Conservation (phyloP, 2,329 filamentous ascomycete genomes). For the Nannizzia gypsea region DNA sequence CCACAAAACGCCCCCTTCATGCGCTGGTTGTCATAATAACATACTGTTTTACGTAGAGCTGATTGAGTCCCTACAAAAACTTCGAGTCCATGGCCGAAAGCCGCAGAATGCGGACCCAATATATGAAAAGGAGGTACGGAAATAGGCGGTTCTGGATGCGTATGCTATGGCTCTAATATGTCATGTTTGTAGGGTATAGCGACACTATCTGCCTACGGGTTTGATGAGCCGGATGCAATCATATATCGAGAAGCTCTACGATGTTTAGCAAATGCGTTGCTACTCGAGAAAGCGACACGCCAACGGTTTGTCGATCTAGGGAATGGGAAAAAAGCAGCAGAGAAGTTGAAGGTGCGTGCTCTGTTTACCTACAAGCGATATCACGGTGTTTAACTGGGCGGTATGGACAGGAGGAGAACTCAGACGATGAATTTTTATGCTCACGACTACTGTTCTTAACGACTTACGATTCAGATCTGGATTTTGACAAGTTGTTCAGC, state of each 20-base stretch:
- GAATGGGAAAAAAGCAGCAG: slow-evolving; percentile 55
- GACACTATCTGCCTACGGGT: slow-evolving; percentile 60
- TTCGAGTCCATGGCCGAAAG: slow-evolving; percentile 70
- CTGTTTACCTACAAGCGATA: too few species aligned
- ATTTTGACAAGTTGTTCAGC: slow-evolving; percentile 54
- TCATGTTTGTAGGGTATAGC: slow-evolving; percentile 52
- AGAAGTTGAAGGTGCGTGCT: slow-evolving; percentile 47
- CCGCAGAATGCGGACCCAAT: slow-evolving; percentile 64
- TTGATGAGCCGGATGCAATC: slow-evolving; percentile 51
- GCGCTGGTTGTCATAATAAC: slow-evolving; percentile 4
- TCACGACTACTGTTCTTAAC: slow-evolving; percentile 69
- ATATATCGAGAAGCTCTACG: slow-evolving; percentile 65
- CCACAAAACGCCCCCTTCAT: neutral
- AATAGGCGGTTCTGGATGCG: neutral
- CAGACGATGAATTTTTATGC: slow-evolving; percentile 75
- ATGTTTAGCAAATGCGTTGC: slow-evolving; percentile 73
- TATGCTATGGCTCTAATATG: slow-evolving; percentile 1
- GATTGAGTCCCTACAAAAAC: slow-evolving; percentile 41
- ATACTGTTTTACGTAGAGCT: slow-evolving; percentile 19
- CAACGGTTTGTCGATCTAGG: slow-evolving; percentile 62
- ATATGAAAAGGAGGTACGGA: slow-evolving; percentile 60
- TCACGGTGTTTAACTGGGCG: neutral
- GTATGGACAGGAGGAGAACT: slow-evolving; percentile 46
- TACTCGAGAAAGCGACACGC: slow-evolving; percentile 56
- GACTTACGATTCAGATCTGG: slow-evolving; percentile 62